These are phyloP conservation scores for Cinnamomum micranthum DNA, from an alignment of 164 flowering plant species.

Conservation along the genomic window DNA sequence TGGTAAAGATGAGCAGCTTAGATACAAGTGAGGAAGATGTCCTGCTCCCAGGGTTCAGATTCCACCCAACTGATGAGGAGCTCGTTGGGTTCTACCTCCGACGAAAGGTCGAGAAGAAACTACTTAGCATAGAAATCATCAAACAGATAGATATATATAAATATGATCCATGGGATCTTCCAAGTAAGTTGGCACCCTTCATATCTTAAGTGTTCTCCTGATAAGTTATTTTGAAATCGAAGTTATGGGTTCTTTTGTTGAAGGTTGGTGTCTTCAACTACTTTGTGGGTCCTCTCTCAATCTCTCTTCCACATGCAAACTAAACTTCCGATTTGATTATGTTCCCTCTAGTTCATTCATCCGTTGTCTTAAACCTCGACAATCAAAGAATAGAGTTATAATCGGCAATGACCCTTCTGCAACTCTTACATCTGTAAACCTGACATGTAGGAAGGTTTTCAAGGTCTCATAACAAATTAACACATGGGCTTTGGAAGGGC, in stretches of 20 bases:
- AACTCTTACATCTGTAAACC: too few relatives aligned
- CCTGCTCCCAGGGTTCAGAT: constrained; percentile 78
- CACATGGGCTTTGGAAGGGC: too few relatives aligned
- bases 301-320: neutral
- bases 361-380: neutral
- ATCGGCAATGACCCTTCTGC: too few relatives aligned
- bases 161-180: constrained; percentile 91
- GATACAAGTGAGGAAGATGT: constrained; percentile 28
- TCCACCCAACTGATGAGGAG: constrained; percentile 89
- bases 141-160: constrained; percentile 79
- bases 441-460: too few relatives aligned
- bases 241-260: neutral
- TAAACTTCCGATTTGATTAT: neutral
- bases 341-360: too few relatives aligned
- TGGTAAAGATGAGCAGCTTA: neutral
- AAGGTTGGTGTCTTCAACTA: neutral
- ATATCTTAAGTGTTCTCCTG: too few relatives aligned
- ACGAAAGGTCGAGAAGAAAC: constrained; percentile 66
- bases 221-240: too few relatives aligned
- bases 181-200: constrained; percentile 49
- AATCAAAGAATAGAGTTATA: too few relatives aligned
- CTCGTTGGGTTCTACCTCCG: constrained; percentile 74
- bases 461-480: too few relatives aligned
- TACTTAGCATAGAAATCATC: constrained; percentile 56
- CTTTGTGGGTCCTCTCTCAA: neutral